Conservation (phyloP, 148 eudicot species). For the Chenopodium formosanum region DNA sequence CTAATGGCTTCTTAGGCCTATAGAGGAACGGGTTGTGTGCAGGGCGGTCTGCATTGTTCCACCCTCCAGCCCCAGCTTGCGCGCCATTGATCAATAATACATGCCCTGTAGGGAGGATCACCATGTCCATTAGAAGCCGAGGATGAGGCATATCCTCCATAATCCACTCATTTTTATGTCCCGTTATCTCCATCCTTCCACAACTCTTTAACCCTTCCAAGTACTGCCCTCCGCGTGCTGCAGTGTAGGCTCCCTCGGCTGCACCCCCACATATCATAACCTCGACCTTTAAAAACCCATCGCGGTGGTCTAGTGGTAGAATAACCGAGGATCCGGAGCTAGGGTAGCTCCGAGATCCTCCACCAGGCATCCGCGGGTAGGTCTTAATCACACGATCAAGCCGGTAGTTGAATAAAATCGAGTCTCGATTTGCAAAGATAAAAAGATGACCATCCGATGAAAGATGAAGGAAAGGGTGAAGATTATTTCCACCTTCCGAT, state of each 20-base stretch:
- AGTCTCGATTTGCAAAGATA: slow-evolving; percentile 57
- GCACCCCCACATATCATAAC: slow-evolving; percentile 73
- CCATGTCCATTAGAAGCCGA: slow-evolving; percentile 53
- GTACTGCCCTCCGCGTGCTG: slow-evolving; percentile 33
- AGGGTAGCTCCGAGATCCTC: slow-evolving; percentile 54
- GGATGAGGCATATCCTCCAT: slow-evolving; percentile 64
- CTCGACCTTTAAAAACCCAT: slow-evolving; percentile 41
- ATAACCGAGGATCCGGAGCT: slow-evolving; percentile 57
- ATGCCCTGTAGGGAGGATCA: slow-evolving; percentile 57
- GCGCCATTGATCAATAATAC: slow-evolving; percentile 58
- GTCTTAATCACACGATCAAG: slow-evolving; percentile 38
- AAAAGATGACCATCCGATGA: slow-evolving; percentile 54
- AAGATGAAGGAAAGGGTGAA: slow-evolving; percentile 59
- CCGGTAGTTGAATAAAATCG: slow-evolving; percentile 52
- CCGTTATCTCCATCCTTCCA: slow-evolving; percentile 63
- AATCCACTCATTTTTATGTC: slow-evolving; percentile 39
- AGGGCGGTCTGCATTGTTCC: slow-evolving; percentile 39
- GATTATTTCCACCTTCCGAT: slow-evolving; percentile 41
- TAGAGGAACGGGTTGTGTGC: slow-evolving; percentile 48
- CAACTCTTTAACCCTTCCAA: slow-evolving; percentile 39
- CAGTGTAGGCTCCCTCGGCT: slow-evolving; percentile 38
- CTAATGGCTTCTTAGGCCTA: slow-evolving; percentile 30
- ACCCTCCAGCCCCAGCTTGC: slow-evolving; percentile 45
- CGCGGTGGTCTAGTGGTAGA: slow-evolving; percentile 43
- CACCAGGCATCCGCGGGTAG: slow-evolving; percentile 52